These are phyloP conservation scores for Rhodomyrtus tomentosa DNA, from an alignment of 345 rosid species.

Conservation along the genomic window DNA sequence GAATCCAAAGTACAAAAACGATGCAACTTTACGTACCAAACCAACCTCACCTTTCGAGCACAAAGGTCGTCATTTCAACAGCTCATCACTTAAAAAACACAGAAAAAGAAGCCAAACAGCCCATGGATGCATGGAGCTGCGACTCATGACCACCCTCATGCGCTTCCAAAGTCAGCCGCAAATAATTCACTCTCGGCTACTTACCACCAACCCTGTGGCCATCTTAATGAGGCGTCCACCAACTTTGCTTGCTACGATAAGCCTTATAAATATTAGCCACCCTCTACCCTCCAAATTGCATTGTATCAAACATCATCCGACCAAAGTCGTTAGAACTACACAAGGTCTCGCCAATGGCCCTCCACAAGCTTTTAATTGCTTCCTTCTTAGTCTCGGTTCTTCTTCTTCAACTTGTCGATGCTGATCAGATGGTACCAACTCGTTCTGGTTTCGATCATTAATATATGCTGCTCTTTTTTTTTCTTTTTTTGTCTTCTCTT, in stretches of 20 bases:
- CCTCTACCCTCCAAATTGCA: background rate
- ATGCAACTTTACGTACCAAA: no score
- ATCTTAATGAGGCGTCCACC: background rate
- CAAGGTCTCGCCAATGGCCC: background rate
- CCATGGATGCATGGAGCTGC: background rate
- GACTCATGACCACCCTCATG: background rate
- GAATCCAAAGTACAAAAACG: no score
- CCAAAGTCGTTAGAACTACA: background rate
- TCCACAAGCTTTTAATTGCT: background rate
- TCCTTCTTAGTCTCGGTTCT: background rate
- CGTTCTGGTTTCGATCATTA: accelerated
- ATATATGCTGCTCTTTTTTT: background rate
- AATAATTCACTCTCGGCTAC: background rate
- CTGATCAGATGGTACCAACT: background rate
- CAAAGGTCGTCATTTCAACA: background rate
- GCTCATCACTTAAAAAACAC: background rate
- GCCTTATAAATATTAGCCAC: background rate
- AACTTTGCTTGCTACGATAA: background rate
- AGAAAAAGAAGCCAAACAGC: background rate
- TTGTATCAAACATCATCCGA: background rate
- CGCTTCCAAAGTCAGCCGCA: background rate
- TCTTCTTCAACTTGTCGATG: background rate
- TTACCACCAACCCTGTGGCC: background rate
- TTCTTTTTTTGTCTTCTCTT: no score
- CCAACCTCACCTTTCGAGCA: no score